Percentiles rank a stretch among this genome's conserved stretches.
phyloP scores from a whole-genome alignment of 176 grass and related monocot genomes.

The Bothriochloa decipiens region DNA sequence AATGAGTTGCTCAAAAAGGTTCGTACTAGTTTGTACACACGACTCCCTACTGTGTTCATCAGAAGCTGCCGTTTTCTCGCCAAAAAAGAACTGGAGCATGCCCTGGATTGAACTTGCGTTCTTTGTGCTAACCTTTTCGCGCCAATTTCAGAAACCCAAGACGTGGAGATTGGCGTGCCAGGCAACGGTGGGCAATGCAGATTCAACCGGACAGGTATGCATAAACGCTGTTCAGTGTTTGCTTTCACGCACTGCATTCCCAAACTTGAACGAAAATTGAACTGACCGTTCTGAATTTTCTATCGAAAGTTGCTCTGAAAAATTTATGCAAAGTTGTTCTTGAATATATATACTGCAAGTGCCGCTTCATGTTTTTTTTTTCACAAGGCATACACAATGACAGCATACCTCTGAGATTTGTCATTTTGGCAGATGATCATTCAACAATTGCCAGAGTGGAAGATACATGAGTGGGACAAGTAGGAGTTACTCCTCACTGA shows the following conservation, averaged over 20 bases:
- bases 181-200: slow-evolving; percentile 70
- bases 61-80: neutral
- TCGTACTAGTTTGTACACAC: neutral
- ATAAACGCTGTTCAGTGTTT: neutral
- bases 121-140: neutral
- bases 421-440: slow-evolving; percentile 65
- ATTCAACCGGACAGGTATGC: slow-evolving; percentile 81
- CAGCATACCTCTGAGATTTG: neutral
- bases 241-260: neutral
- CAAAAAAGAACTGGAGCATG: neutral
- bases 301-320: neutral
- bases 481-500: neutral
- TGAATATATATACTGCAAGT: neutral
- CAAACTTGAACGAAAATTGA: neutral
- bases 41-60: neutral
- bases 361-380: neutral
- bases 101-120: neutral
- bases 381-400: neutral
- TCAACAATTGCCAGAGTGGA: slow-evolving; percentile 94
- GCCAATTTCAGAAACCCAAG: slow-evolving; percentile 69
- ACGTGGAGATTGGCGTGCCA: slow-evolving; percentile 95
- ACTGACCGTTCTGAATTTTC: neutral
- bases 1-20: slow-evolving; percentile 90
- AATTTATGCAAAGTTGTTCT: neutral
- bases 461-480: slow-evolving; percentile 79